Conservation (phyloP, 179 eudicot species). For the Spinacia oleracea region DNA sequence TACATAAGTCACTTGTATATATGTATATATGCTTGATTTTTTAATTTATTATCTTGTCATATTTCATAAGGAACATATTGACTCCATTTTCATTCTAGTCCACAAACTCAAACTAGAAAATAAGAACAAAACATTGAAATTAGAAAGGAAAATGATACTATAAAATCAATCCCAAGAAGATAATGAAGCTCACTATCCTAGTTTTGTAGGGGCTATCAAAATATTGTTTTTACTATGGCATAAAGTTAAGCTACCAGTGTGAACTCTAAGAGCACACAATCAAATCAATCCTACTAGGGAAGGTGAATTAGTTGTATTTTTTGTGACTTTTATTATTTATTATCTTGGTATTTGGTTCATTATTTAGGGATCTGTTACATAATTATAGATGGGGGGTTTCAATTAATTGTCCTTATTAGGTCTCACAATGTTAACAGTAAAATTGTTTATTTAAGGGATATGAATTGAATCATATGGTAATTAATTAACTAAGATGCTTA, state of each 20-base stretch:
- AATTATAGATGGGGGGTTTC: not conserved
- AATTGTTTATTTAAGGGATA: not conserved
- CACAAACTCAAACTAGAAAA: too few relatives aligned
- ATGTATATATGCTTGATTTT: not conserved
- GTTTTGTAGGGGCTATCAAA: conserved; percentile 17
- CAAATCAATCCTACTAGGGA: not conserved
- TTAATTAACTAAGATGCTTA: too few relatives aligned
- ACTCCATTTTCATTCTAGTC: too few relatives aligned
- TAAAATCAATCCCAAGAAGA: conserved; percentile 23
- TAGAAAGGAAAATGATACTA: not conserved
- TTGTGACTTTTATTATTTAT: not conserved
- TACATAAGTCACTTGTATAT: not conserved
- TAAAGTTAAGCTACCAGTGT: conserved; percentile 21
- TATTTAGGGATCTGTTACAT: conserved; percentile 23
- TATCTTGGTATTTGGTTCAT: conserved; percentile 20
- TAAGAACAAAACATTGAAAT: too few relatives aligned
- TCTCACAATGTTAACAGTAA: conserved; percentile 15
- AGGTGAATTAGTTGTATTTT: not conserved
- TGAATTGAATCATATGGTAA: conserved; percentile 1
- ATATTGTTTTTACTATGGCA: conserved; percentile 8
- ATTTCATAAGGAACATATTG: not conserved
- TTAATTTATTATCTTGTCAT: too few relatives aligned
- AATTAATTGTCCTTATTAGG: conserved; percentile 11
- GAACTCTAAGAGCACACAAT: conserved; percentile 15
- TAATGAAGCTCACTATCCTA: conserved; percentile 26